Evolutionary conservation across 371 early-diverging fungal species (phyloP).

Genomic region (Lichtheimia hyalospora): DNA sequence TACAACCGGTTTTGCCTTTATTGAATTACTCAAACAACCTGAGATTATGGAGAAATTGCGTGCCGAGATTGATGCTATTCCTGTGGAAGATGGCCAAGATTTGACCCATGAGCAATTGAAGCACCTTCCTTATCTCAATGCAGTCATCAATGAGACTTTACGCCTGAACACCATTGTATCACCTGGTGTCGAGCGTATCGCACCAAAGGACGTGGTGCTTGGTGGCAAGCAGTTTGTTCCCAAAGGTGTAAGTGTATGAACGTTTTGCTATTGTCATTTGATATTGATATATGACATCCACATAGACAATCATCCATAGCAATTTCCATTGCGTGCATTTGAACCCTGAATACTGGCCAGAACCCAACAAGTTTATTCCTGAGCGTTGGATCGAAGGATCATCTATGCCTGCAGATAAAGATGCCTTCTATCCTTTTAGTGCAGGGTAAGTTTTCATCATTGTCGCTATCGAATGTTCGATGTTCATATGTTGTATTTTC

Average conservation of each 20-base stretch:
- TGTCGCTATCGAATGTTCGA: neutral
- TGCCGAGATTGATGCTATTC: conserved; percentile 28
- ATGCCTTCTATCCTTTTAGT: conserved; percentile 42
- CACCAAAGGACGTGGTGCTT: conserved; percentile 14
- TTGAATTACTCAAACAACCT: conserved; percentile 31
- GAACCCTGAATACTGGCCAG: conserved; percentile 23
- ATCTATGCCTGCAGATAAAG: conserved; percentile 12
- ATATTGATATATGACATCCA: no score
- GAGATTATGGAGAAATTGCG: conserved; percentile 21
- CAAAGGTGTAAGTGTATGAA: conserved; percentile 28
- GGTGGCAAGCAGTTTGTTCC: conserved; percentile 19
- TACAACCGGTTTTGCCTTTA: conserved; percentile 31
- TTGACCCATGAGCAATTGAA: conserved; percentile 34
- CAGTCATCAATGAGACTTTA: conserved; percentile 36
- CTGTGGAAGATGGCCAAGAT: conserved; percentile 10
- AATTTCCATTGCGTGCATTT: conserved; percentile 19
- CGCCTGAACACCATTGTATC: conserved; percentile 26
- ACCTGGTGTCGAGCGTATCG: conserved; percentile 17
- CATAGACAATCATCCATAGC: conserved; percentile 1
- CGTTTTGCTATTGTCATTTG: neutral
- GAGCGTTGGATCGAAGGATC: conserved; percentile 30
- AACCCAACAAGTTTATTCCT: conserved; percentile 23
- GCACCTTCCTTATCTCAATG: conserved; percentile 34
- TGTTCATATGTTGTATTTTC: no score
- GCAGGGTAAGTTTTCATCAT: conserved; percentile 18